A percentile compares a stretch with the other conserved stretches of the same genome.
Evolutionary conservation across 2,329 filamentous ascomycete genomes (phyloP).

Genomic region (Trichoderma endophyticum): DNA sequence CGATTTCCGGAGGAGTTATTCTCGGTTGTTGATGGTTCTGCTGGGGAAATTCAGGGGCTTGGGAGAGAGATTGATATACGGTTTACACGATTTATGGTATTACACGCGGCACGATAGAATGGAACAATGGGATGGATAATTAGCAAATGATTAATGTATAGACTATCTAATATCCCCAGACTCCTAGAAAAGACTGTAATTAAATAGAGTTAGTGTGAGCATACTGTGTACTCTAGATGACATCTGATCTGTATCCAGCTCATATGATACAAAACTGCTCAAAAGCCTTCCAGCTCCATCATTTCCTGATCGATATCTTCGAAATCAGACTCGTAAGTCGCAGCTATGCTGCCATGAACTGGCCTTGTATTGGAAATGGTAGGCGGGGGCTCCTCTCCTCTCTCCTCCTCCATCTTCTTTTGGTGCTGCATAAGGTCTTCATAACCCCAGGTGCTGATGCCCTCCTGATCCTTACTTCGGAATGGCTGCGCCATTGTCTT

Average conservation of each 20-base stretch:
- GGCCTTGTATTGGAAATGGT: conserved; percentile 26
- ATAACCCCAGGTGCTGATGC: conserved; percentile 87
- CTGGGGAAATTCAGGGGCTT: neutral
- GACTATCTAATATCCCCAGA: neutral
- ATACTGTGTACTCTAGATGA: neutral
- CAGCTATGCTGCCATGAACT: neutral
- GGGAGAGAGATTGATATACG: neutral
- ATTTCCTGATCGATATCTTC: conserved; percentile 53
- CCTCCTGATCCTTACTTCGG: conserved; percentile 77
- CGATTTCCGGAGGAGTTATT: neutral
- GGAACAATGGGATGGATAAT: neutral
- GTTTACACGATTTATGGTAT: neutral
- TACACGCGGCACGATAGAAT: neutral
- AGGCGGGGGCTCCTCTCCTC: conserved; percentile 51
- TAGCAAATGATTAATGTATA: conserved; percentile 1
- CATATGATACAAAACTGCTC: neutral
- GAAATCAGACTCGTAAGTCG: conserved; percentile 53
- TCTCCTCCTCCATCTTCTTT: conserved; percentile 67
- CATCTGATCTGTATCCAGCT: neutral
- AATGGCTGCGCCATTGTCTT: conserved; percentile 91
- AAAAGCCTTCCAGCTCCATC: conserved; percentile 50
- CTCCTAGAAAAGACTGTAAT: neutral
- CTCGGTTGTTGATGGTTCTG: neutral
- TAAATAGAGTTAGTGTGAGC: neutral
- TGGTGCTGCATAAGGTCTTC: conserved; percentile 76